Conservation (phyloP, 768 basidiomycete species). For the Leccinum pellstonianum region DNA sequence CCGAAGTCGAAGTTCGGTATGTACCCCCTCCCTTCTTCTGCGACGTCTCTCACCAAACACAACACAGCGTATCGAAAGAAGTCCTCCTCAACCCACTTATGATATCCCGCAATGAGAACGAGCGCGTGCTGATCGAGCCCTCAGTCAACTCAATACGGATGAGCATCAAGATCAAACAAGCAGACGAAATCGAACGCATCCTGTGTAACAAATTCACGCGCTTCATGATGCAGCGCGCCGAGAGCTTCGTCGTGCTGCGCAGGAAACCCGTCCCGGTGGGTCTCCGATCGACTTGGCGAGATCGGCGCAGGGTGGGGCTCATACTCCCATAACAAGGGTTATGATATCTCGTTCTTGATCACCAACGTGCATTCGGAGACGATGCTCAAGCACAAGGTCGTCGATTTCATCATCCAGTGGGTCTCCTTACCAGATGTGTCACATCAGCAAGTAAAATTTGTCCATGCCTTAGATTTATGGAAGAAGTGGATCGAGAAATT, state of each 20-base stretch:
- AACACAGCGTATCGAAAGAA: constrained; percentile 82
- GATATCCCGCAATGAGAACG: constrained; percentile 96
- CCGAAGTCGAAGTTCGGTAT: constrained; percentile 89
- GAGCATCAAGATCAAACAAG: constrained; percentile 98
- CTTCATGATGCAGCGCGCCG: constrained; percentile 99
- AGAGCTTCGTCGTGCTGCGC: constrained; percentile 94
- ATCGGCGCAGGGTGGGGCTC: constrained; percentile 11
- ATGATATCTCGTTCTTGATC: constrained; percentile 97
- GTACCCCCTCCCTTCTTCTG: constrained; percentile 18
- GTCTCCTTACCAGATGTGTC: constrained; percentile 29
- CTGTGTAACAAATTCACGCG: constrained; percentile 97
- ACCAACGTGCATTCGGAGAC: constrained; percentile 96
- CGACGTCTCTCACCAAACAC: constrained; percentile 4
- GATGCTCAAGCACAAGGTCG: constrained; percentile 99
- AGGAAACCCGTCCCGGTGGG: constrained; percentile 87
- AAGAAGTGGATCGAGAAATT: constrained; percentile 99
- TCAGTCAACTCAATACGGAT: constrained; percentile 96
- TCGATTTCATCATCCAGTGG: constrained; percentile 99
- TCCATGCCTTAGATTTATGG: constrained; percentile 75
- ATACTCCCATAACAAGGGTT: constrained; percentile 60
- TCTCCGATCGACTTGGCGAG: constrained; percentile 16
- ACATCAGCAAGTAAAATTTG: background rate
- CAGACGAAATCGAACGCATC: constrained; percentile 97
- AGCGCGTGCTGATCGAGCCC: constrained; percentile 95
- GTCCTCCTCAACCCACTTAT: constrained; percentile 90